phyloP scores from a whole-genome alignment of 768 basidiomycete genomes.

The Lactarius sp. region DNA sequence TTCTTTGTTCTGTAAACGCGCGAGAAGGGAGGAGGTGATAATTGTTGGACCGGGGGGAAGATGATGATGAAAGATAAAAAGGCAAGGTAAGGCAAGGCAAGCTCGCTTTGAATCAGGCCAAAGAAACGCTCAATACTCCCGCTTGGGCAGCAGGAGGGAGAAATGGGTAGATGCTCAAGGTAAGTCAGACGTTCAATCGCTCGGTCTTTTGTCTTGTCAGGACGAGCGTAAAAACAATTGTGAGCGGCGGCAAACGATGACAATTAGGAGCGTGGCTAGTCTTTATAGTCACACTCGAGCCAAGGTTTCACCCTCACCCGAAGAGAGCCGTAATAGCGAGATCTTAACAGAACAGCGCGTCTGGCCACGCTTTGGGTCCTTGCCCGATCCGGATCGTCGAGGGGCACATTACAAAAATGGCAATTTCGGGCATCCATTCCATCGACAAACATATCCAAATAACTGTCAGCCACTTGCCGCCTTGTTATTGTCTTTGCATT shows the following conservation, averaged over 20 bases:
- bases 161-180: slow-evolving; percentile 21
- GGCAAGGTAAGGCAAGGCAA: slow-evolving; percentile 20
- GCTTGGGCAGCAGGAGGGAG: slow-evolving; percentile 26
- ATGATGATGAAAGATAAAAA: slow-evolving; percentile 16
- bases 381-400: slow-evolving; percentile 26
- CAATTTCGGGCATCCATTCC: slow-evolving; percentile 19
- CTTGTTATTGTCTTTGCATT: slow-evolving; percentile 25
- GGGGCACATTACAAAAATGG: slow-evolving; percentile 12
- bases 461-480: slow-evolving; percentile 25
- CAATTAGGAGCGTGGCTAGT: slow-evolving; percentile 21
- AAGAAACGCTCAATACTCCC: slow-evolving; percentile 19
- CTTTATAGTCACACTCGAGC: slow-evolving; percentile 18
- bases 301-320: slow-evolving; percentile 12
- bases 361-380: neutral
- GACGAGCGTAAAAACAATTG: slow-evolving; percentile 25
- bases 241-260: slow-evolving; percentile 25
- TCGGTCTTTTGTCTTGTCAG: slow-evolving; percentile 24
- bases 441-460: slow-evolving; percentile 16
- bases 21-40: slow-evolving; percentile 6
- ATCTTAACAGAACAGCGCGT: slow-evolving; percentile 14
- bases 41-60: slow-evolving; percentile 12
- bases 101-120: slow-evolving; percentile 13
- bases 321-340: slow-evolving; percentile 24
- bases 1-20: slow-evolving; percentile 9
- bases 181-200: neutral